Evolutionary conservation across 495 filamentous ascomycete genomes (phyloP).

Genomic region (Penicillium arizonense): DNA sequence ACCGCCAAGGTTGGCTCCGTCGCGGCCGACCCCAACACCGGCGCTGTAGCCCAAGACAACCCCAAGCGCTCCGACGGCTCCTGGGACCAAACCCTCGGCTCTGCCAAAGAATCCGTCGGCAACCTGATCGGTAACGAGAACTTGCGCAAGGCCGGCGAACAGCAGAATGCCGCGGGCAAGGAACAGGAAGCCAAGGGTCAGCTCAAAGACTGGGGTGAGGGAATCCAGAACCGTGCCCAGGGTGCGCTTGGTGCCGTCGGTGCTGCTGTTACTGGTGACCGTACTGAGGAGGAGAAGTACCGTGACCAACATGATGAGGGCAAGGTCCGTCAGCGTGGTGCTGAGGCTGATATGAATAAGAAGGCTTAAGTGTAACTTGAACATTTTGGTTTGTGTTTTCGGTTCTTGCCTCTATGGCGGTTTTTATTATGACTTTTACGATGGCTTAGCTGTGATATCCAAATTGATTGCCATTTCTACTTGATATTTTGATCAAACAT

Average conservation of each 20-base stretch:
- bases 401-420: not conserved
- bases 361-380: constrained; percentile 32
- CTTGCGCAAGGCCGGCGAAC: constrained; percentile 67
- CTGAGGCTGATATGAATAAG: constrained; percentile 79
- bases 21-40: constrained; percentile 62
- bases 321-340: constrained; percentile 83
- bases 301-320: constrained; percentile 75
- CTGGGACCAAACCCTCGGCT: constrained; percentile 86
- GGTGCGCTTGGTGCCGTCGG: constrained; percentile 69
- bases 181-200: constrained; percentile 82
- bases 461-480: constrained; percentile 9
- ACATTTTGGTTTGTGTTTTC: not conserved
- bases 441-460: constrained; percentile 20
- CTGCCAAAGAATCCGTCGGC: constrained; percentile 80
- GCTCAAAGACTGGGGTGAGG: constrained; percentile 69
- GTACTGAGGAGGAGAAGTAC: constrained; percentile 56
- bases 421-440: constrained; percentile 16
- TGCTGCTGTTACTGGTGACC: constrained; percentile 71
- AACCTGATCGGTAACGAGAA: constrained; percentile 70
- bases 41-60: constrained; percentile 70
- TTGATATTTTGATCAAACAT: not conserved
- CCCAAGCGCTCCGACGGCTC: constrained; percentile 66
- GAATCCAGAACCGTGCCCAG: constrained; percentile 66
- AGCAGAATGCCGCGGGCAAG: constrained; percentile 81
- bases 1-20: constrained; percentile 68